phyloP scores from a whole-genome alignment of 768 basidiomycete species.

The Crassisporium funariophilum region DNA sequence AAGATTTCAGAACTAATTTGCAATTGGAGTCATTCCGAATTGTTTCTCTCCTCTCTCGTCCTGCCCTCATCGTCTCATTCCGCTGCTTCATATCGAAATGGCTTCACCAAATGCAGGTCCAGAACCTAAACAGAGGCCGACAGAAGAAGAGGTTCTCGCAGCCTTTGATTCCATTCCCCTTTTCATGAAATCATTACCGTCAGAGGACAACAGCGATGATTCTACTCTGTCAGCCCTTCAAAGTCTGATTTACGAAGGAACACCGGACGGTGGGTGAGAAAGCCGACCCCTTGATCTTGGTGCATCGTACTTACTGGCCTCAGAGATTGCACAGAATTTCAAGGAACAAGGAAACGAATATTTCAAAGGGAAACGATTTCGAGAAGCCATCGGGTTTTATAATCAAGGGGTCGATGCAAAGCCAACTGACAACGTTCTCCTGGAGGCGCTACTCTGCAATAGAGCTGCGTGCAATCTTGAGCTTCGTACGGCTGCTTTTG shows the following conservation, averaged over 20 bases:
- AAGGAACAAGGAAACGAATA: constrained; percentile 97
- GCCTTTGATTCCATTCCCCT: constrained; percentile 73
- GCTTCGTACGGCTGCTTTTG: constrained; percentile 56
- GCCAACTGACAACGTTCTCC: constrained; percentile 59
- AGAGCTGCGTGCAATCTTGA: constrained; percentile 93
- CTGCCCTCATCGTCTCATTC: not conserved
- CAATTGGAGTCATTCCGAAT: too few relatives aligned
- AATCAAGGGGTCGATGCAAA: constrained; percentile 86
- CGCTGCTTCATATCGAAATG: constrained; percentile 18
- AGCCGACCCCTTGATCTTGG: not conserved
- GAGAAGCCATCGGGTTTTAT: constrained; percentile 90
- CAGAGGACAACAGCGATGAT: constrained; percentile 67
- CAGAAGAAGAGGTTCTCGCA: constrained; percentile 41
- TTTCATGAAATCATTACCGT: constrained; percentile 92
- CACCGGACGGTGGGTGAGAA: constrained; percentile 82
- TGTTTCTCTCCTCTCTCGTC: not conserved
- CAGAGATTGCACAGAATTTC: constrained; percentile 90
- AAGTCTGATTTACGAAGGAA: constrained; percentile 84
- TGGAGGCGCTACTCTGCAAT: constrained; percentile 79
- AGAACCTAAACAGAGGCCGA: constrained; percentile 26
- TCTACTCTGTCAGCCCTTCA: constrained; percentile 79
- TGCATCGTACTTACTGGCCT: constrained; percentile 2
- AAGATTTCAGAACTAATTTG: constrained; percentile 3
- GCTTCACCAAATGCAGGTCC: constrained; percentile 33
- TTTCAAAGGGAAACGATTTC: constrained; percentile 81